A percentile compares a stretch with the other conserved stretches of the same genome.
Evolutionary conservation across 805 yeast species (phyloP).

Genomic region (Yamadazyma takamatsuzukensis): DNA sequence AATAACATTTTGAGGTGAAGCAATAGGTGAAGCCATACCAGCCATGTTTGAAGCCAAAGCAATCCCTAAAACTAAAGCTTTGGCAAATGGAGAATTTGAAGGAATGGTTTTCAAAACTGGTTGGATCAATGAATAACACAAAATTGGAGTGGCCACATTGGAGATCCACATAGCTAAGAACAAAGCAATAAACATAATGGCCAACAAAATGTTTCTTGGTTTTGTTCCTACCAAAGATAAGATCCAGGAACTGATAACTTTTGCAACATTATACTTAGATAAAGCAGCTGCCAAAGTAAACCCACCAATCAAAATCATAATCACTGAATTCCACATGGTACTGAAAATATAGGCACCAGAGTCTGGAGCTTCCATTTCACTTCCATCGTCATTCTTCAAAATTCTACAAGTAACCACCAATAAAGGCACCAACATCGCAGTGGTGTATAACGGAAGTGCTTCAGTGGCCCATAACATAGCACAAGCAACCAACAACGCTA

Average conservation of each 20-base stretch:
- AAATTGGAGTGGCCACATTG: constrained; percentile 95
- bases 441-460: constrained; percentile 48
- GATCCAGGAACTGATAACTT: constrained; percentile 75
- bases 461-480: constrained; percentile 53
- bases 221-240: constrained; percentile 81
- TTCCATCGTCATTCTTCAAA: constrained; percentile 41
- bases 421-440: constrained; percentile 47
- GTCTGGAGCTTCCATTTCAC: constrained; percentile 55
- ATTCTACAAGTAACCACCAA: constrained; percentile 44
- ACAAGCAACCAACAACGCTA: constrained; percentile 59
- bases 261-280: constrained; percentile 87
- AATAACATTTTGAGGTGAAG: constrained; percentile 93
- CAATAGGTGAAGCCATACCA: constrained; percentile 97
- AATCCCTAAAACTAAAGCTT: constrained; percentile 83
- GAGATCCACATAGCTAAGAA: constrained; percentile 94
- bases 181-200: constrained; percentile 83
- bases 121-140: constrained; percentile 86
- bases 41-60: constrained; percentile 92
- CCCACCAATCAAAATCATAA: constrained; percentile 87
- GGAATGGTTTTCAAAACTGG: constrained; percentile 85
- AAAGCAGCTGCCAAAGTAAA: constrained; percentile 93
- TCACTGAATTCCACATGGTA: constrained; percentile 94
- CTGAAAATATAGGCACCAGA: constrained; percentile 78
- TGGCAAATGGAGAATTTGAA: constrained; percentile 69
- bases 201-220: constrained; percentile 70